Evolutionary conservation across 2,329 filamentous ascomycete species (phyloP), one percentile per base, ranked within the genome.

Genomic region (Ascocoryne sarcoides): DNA sequence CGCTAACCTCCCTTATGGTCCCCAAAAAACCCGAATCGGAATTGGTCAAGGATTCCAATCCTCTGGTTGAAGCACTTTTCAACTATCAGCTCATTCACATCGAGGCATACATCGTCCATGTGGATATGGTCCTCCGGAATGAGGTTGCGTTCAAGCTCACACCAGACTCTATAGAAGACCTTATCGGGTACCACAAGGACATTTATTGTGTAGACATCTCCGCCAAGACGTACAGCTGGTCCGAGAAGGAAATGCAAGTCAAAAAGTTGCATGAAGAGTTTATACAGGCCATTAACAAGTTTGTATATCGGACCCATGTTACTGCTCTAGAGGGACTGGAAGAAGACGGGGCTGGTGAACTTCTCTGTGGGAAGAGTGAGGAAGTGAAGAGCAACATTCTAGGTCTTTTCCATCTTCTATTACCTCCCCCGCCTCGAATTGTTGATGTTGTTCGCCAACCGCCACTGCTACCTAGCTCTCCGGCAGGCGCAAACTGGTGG

Each of bases 101-200:
- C 55, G 89, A 96, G 67, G 92, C 92, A 38, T 98, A 98, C 63
- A 90, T 96, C 55, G 92, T 98, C 46, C 90, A 96, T 65, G 88
- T 98, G 65, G 92, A 98, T 69, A 95, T 96, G 88, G 90, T 98
- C 45, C 79, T 93, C 57, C 84, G 89, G 65, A 92, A 94, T 62
- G 92, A 96, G 69, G 88, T 98, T 58, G 92, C 89, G 53, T 96
- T 89, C 76, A 98, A 98, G 75, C 76, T 98, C 58, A 96, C 89
- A 17, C 77, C 82, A 43, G 92, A 96, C 62, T 88, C 89, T 47
- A 98, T 98, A 66, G 88, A 95, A 58, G 69, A 84, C 38, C 76
- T 98, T 50, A 82, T 95, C 62, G 86, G 95, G 62, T 94, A 94
- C 65, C 92, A 98, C 75, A 89, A 92, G 71, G 86, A 95, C 50